These are phyloP conservation scores for Apiospora arundinis DNA, from an alignment of 2,329 filamentous ascomycete species.

Conservation along the genomic window DNA sequence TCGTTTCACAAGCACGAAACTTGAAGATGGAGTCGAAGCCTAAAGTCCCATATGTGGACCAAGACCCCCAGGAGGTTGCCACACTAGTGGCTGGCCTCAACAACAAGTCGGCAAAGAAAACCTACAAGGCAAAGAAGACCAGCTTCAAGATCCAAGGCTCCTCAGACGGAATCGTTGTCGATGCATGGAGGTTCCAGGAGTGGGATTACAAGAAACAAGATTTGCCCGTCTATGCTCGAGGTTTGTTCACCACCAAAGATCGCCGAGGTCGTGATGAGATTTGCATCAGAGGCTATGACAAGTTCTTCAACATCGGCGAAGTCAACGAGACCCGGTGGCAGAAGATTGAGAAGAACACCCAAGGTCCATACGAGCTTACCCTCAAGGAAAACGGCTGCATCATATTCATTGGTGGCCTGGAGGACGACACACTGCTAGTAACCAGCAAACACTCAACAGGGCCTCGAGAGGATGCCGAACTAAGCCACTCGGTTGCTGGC, in stretches of 20 bases:
- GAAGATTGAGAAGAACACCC: constrained; percentile 76
- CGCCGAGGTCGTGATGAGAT: constrained; percentile 75
- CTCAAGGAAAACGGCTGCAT: constrained; percentile 99
- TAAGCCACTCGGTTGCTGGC: constrained; percentile 85
- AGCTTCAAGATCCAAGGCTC: constrained; percentile 72
- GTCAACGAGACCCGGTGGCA: constrained; percentile 82
- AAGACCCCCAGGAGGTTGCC: constrained; percentile 72
- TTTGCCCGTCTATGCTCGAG: constrained; percentile 90
- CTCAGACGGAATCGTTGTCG: constrained; percentile 69
- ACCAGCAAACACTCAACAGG: constrained; percentile 99
- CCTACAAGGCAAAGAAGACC: constrained; percentile 80
- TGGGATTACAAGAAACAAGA: constrained; percentile 92
- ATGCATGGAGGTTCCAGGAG: constrained; percentile 93
- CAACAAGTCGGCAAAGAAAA: constrained; percentile 61
- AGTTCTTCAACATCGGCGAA: constrained; percentile 96
- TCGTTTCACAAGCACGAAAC: neutral
- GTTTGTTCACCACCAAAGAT: constrained; percentile 85
- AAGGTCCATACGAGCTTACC: constrained; percentile 91
- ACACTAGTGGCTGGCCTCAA: constrained; percentile 71
- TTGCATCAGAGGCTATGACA: constrained; percentile 90
- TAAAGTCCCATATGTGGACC: constrained; percentile 64
- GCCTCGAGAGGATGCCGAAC: constrained; percentile 68
- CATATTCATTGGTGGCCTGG: constrained; percentile 92
- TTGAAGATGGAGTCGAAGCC: neutral
- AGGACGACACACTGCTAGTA: constrained; percentile 89